Base-by-base conservation (phyloP, 257 asterid species). In the Forsythia viridissima region DNA sequence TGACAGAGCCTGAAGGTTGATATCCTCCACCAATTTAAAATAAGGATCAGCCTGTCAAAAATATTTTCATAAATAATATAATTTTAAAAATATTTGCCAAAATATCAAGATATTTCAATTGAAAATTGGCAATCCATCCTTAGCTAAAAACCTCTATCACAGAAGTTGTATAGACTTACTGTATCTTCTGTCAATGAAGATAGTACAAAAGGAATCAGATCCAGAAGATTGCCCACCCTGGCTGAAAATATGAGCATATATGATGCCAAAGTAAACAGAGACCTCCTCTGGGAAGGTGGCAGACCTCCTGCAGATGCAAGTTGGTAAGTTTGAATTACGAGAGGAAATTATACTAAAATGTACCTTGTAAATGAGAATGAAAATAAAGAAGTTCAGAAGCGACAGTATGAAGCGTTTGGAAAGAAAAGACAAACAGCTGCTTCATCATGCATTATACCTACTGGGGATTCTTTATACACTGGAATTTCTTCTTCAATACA, bases 221-320 rank as follows among this genome's bases (percentile, higher is more conserved):
- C 89, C 20, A 77, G 77, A 63, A 87, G 78, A 85, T 79, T 79
- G 81, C 89, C 78, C 13, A 87, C 91, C 79, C 85, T 82, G 69
- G 91, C 89, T 40, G 76, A 80, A 46, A 84, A 83, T 71, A 85
- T 76, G 39, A 87, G 91, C 91, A 87, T 87, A 74, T 78, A 83
- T 74, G 91, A 81, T 76, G 89, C 89, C 86, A 85, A 68, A 30
- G 89, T 87, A 80, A 85, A 87, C 36, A 87, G 79, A 82, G 91
- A 87, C 84, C 91, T 79, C 80, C 87, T 83, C 78, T 80, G 86
- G 63, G 82, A 85, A 52, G 89, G 86, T 71, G 75, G 89, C 71
- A 87, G 77, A 75, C 86, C 87, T 73, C 89, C 89, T 87, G 77
- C 84, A 84, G 48, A 84, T 48, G 67, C 59, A 79, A 66, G 44